Evolutionary conservation across 1,139 yeast species (phyloP).

Genomic region (Tardiomyces depauwii): DNA sequence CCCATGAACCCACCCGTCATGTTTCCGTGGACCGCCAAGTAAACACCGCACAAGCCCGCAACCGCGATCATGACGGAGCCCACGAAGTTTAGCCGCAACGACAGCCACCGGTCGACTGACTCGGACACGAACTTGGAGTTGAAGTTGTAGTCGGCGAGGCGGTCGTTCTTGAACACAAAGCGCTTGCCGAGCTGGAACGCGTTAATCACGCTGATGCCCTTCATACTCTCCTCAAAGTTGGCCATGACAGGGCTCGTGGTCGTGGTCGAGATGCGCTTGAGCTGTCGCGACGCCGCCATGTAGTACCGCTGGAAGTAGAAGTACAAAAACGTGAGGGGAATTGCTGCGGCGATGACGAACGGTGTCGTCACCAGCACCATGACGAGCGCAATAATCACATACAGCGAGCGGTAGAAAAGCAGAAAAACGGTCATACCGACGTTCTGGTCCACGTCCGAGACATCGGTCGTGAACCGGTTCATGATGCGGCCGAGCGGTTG

Average conservation of each 20-base stretch:
- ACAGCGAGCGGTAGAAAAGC: constrained; percentile 39
- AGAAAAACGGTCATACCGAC: constrained; percentile 25
- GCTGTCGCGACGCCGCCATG: constrained; percentile 68
- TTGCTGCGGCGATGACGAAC: constrained; percentile 40
- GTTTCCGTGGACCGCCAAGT: constrained; percentile 39
- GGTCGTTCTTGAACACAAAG: constrained; percentile 42
- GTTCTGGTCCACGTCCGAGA: constrained; percentile 60
- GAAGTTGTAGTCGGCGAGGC: constrained; percentile 51
- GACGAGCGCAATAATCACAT: constrained; percentile 50
- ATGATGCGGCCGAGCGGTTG: constrained; percentile 62
- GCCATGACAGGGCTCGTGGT: constrained; percentile 68
- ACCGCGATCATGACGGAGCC: constrained; percentile 53
- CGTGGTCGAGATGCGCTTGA: constrained; percentile 67
- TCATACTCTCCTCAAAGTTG: constrained; percentile 65
- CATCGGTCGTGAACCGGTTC: constrained; percentile 67
- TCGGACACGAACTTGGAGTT: constrained; percentile 44
- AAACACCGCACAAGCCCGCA: constrained; percentile 38
- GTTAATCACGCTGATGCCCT: constrained; percentile 60
- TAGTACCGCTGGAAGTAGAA: constrained; percentile 73
- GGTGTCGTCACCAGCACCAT: constrained; percentile 63
- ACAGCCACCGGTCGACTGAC: constrained; percentile 64
- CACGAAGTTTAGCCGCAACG: constrained; percentile 53
- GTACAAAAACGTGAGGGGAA: constrained; percentile 47
- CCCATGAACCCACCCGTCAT: constrained; percentile 63
- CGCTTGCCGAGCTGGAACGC: constrained; percentile 39